Conservation (phyloP, 2,329 filamentous ascomycete genomes). For the Proliferodiscus dingleyae region DNA sequence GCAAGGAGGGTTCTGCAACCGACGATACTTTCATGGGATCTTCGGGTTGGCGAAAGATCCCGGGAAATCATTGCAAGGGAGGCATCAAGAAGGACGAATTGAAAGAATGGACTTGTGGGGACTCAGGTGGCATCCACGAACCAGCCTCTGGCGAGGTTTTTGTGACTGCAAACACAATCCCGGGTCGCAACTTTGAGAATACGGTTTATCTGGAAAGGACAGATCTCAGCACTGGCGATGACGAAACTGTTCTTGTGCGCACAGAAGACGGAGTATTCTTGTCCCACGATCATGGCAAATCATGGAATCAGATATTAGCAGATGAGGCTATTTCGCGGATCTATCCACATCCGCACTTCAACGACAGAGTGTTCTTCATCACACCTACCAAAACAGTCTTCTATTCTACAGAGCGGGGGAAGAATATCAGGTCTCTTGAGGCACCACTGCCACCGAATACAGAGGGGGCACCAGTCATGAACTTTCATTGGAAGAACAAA, state of each 20-base stretch:
- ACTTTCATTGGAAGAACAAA: slow-evolving; percentile 79
- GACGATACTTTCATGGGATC: slow-evolving; percentile 72
- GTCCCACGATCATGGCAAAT: slow-evolving; percentile 83
- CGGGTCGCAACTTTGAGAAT: slow-evolving; percentile 47
- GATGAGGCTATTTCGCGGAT: slow-evolving; percentile 67
- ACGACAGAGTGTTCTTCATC: slow-evolving; percentile 82
- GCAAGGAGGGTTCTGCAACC: slow-evolving; percentile 45
- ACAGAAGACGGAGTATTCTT: slow-evolving; percentile 54
- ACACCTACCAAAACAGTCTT: slow-evolving; percentile 62
- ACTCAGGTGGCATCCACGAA: slow-evolving; percentile 40
- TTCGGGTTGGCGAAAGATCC: slow-evolving; percentile 89
- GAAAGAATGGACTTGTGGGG: slow-evolving; percentile 73
- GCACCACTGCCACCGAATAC: slow-evolving; percentile 52
- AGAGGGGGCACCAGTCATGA: slow-evolving; percentile 48
- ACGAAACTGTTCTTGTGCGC: slow-evolving; percentile 66
- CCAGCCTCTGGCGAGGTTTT: slow-evolving; percentile 64
- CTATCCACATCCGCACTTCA: slow-evolving; percentile 73
- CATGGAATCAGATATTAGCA: slow-evolving; percentile 68
- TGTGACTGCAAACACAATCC: slow-evolving; percentile 57
- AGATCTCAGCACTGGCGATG: slow-evolving; percentile 55
- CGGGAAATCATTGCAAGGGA: slow-evolving; percentile 69
- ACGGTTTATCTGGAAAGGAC: slow-evolving; percentile 76
- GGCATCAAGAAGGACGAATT: slow-evolving; percentile 64
- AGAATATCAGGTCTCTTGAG: slow-evolving; percentile 68
- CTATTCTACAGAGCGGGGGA: slow-evolving; percentile 77